Base-by-base conservation (phyloP, 306 rosid genomes). In the Malus sylvestris region DNA sequence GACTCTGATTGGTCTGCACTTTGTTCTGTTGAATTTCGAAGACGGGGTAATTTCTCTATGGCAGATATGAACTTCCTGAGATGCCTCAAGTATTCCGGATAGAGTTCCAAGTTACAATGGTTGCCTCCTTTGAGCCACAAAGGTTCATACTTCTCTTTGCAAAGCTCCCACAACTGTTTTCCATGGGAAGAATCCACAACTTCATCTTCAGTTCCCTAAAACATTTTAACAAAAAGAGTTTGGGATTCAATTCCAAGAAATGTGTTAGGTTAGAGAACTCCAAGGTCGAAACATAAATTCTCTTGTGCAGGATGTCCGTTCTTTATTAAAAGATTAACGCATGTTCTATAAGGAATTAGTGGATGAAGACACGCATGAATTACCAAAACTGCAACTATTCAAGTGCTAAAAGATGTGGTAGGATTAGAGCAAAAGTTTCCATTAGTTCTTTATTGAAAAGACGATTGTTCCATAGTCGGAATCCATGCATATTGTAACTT, bases 121-220 rank as follows among this genome's bases (percentile, higher is more conserved):
- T 83, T 86, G 57, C 96, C 96, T 76, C 91, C 91, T 20, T 78
- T 81, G 12, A 90, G 69, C 96, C 96, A 90, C 59, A 88, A 78
- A 11, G 96, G 96, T 72, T 90, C 96, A 51, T 81, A 90, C 82
- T 90, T 90, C 71, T 86, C 89, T 58, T 83, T 85, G 44, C 91
- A 85, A 20, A 86, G 88, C 84, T 90, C 88, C 96, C 96, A 90
- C 7, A 90, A 78, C 49, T 84, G 90, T 83, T 88, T 88, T 0
- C 96, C 96, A 71, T 90, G 96, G 67, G 92, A 88, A 55, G 77
- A 38, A 80, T 90, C 92, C 78, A 90, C 96, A 27, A 90, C 84
- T 68, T 90, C 91, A 70, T 90, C 96, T 64, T 90, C 91, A 33
- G 92, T 90, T 70, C 96, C 96, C 92, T 90, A 71, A 5, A n/a